Conservation (phyloP, 108 stramenopile genomes). For the Fragilariopsis cylindrus region DNA sequence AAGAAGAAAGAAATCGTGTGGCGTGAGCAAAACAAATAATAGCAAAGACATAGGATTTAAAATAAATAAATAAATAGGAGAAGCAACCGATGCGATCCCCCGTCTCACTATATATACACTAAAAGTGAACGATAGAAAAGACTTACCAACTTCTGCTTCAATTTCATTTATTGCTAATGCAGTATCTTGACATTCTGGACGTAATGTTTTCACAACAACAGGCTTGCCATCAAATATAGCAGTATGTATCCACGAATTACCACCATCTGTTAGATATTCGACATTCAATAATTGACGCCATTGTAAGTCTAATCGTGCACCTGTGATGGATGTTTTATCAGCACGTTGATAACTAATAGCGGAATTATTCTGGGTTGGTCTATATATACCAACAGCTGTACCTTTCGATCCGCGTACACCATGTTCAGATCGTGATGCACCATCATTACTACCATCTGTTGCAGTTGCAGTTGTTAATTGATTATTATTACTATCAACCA, state of each 20-base stretch:
- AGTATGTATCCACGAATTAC: conserved; percentile 92
- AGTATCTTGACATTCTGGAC: conserved; percentile 89
- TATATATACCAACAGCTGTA: conserved; percentile 1
- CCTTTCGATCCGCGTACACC: conserved; percentile 1
- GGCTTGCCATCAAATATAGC: conserved; percentile 76
- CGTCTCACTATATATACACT: not conserved
- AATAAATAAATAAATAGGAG: too few relatives aligned
- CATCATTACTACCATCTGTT: too few relatives aligned
- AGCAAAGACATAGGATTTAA: not conserved
- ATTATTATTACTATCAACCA: not conserved
- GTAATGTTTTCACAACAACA: conserved; percentile 88
- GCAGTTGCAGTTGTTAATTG: not conserved
- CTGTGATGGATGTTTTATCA: conserved; percentile 64
- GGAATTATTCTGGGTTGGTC: not conserved
- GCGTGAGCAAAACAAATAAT: not conserved
- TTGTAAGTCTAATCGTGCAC: conserved; percentile 75
- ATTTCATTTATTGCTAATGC: conserved; percentile 90
- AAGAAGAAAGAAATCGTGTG: not conserved
- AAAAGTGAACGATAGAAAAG: not conserved
- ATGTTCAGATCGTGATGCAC: conserved; percentile 23
- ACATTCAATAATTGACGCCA: conserved; percentile 83
- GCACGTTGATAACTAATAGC: conserved; percentile 31
- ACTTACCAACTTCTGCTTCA: conserved; percentile 76
- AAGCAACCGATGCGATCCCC: too few relatives aligned
- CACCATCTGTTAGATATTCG: conserved; percentile 91